Conservation (phyloP, 352 stramenopile genomes). For the Phytophthora cryptogea region DNA sequence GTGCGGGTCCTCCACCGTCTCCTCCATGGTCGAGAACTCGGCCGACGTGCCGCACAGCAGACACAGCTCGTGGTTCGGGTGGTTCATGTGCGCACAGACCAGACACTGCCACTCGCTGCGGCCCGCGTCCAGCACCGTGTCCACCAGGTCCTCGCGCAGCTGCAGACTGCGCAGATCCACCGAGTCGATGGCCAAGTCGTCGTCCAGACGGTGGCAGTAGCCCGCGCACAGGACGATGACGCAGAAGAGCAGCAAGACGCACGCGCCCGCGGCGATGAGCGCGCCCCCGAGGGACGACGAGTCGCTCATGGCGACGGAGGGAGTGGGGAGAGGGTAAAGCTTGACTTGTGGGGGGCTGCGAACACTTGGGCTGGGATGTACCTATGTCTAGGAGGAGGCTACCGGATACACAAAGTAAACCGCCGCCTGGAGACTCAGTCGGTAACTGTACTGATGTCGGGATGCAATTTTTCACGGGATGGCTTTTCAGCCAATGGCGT, state of each 20-base stretch:
- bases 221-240: constrained; percentile 45
- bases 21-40: constrained; percentile 55
- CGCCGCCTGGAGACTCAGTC: constrained; percentile 7
- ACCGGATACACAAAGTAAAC: constrained; percentile 14
- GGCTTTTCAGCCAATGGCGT: constrained; percentile 19
- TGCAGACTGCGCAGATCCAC: constrained; percentile 56
- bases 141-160: constrained; percentile 67
- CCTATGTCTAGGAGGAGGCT: constrained; percentile 1
- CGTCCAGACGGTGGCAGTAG: constrained; percentile 38
- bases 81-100: constrained; percentile 77
- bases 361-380: constrained; percentile 8
- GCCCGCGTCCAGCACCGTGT: constrained; percentile 66
- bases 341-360: constrained; percentile 4
- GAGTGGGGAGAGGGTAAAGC: not conserved
- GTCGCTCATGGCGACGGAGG: constrained; percentile 23
- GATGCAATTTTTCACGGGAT: constrained; percentile 17
- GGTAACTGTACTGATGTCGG: constrained; percentile 6
- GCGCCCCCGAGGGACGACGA: constrained; percentile 34
- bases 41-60: constrained; percentile 65
- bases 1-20: constrained; percentile 33
- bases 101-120: constrained; percentile 75
- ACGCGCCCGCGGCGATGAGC: constrained; percentile 35
- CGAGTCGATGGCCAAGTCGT: constrained; percentile 55
- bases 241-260: constrained; percentile 57
- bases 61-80: constrained; percentile 66